Base-by-base conservation (phyloP, 306 rosid genomes). In the Castanea mollissima region DNA sequence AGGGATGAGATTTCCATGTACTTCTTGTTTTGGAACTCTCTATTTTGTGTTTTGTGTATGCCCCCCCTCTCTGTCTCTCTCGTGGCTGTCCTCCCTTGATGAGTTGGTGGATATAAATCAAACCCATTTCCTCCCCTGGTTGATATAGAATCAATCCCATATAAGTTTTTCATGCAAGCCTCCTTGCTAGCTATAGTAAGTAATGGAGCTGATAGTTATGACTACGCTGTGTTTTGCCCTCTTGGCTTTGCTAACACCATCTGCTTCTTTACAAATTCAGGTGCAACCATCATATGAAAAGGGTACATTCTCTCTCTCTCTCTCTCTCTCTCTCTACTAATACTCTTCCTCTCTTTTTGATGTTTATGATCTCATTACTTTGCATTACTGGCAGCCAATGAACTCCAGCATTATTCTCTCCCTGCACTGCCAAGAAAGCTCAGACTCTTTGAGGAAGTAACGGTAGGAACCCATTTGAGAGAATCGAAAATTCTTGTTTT, bases 1-100 rank as follows among this genome's bases (percentile, higher is more conserved):
- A 83, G 75, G 89, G 49, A 73, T 55, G 71, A 84, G 41, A 52
- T 51, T 82, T 85, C 54, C 62, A 54, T 72, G 58, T 38, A 34
- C 79, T 71, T 31, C 84, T 78, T 76, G 82, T 83, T 77, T 92
- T 81, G 97, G 95, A 86, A 90, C 90, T 90, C 85, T 78, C 12
- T 76, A 74, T 83, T 89, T 90, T 82, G 92, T 83, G 91, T 81
- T 86, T 77, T 85, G 92, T 90, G 91, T 86, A 65, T 73, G 44
- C n/a, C 46, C 58, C 73, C 79, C 74, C 84, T 63, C 84, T 80
- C 75, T 38, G 11, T 38, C 32, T 72, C 82, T 55, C 69, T 38
- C 29, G 15, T 18, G 27, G 14, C 64, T 79, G 73, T 71, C 41
- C 81, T 70, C 77, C 56, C 65, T 67, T 49, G 5, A 49, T 12